These are phyloP conservation scores for Colletotrichum aenigma DNA, from an alignment of 2,329 filamentous ascomycete species.

Conservation along the genomic window DNA sequence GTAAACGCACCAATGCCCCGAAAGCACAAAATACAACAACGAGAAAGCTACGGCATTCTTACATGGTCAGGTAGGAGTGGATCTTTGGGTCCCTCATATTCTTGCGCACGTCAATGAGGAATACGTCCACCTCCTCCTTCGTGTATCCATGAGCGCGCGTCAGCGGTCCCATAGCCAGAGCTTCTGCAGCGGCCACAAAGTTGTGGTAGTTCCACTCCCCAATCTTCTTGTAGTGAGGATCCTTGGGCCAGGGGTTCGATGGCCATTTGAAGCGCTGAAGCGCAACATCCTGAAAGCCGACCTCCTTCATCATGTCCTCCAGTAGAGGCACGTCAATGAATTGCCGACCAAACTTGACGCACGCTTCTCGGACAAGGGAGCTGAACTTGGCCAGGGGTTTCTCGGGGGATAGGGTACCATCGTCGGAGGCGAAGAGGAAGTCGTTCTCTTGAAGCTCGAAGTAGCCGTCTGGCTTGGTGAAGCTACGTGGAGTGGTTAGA, in stretches of 20 bases:
- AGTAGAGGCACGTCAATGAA: constrained; percentile 21
- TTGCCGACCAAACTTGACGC: constrained; percentile 27
- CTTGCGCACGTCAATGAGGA: constrained; percentile 32
- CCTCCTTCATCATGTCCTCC: constrained; percentile 26
- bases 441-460: constrained; percentile 48
- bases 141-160: constrained; percentile 31
- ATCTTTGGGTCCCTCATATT: constrained; percentile 31
- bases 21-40: too few relatives aligned
- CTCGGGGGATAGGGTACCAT: constrained; percentile 35
- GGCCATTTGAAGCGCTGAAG: constrained; percentile 33
- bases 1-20: not conserved
- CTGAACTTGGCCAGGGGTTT: constrained; percentile 25
- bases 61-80: constrained; percentile 34
- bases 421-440: constrained; percentile 41
- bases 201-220: constrained; percentile 27
- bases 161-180: constrained; percentile 36
- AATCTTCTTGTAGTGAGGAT: constrained; percentile 31
- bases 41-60: not conserved
- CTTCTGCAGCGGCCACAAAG: constrained; percentile 33
- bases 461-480: constrained; percentile 52
- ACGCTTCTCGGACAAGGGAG: not conserved
- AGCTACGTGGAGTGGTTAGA: constrained; percentile 27
- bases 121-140: constrained; percentile 30
- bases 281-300: constrained; percentile 33
- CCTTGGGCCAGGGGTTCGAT: constrained; percentile 33